Evolutionary conservation across 495 filamentous ascomycete genomes (phyloP).

Genomic region (Parachaetomium inaequale): DNA sequence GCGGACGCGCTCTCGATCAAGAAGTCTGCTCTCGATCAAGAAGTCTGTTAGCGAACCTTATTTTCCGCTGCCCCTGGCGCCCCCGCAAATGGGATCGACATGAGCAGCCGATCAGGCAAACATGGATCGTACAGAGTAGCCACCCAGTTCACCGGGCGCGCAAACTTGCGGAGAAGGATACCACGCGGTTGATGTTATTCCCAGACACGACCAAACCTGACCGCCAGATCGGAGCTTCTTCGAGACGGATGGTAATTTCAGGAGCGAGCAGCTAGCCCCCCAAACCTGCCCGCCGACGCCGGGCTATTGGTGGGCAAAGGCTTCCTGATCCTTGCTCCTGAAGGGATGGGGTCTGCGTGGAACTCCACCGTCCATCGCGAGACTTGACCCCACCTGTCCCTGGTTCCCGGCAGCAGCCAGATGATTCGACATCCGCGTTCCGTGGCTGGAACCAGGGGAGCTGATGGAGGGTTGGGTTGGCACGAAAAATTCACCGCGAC

Average conservation of each 20-base stretch:
- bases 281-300: not conserved
- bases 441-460: not conserved
- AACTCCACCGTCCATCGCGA: not conserved
- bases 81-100: conserved; percentile 15
- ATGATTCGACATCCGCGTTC: conserved; percentile 1
- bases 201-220: no score
- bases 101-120: conserved; percentile 12
- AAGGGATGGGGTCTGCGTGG: not conserved
- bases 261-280: not conserved
- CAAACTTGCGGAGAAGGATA: not conserved
- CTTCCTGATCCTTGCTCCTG: not conserved
- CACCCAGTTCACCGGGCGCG: not conserved
- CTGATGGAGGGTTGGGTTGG: not conserved
- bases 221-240: not conserved
- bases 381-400: not conserved
- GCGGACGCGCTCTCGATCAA: not conserved
- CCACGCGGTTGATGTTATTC: not conserved
- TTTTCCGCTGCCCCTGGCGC: conserved; percentile 13
- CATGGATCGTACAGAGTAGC: conserved; percentile 3
- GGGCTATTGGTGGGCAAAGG: not conserved
- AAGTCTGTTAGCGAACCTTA: not conserved
- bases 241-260: not conserved
- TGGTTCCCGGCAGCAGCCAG: conserved; percentile 1
- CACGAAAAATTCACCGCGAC: not conserved
- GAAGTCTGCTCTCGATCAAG: not conserved